Percentiles rank a stretch among this genome's conserved stretches.
phyloP scores from a whole-genome alignment of 768 basidiomycete species.

The Termitomyces sp. region DNA sequence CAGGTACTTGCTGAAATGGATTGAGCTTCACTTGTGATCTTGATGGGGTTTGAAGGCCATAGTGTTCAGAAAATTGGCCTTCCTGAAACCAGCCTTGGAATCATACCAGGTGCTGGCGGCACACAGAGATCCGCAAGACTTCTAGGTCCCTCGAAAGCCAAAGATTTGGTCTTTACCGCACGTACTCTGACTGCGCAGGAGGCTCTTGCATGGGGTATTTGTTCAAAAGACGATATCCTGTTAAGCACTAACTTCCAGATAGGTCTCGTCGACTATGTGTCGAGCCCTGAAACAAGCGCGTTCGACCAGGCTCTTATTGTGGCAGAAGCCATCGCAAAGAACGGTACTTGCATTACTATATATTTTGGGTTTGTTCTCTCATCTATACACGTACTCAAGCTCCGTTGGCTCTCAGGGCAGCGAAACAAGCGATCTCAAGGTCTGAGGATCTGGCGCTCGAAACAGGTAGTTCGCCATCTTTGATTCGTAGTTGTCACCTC shows the following conservation, averaged over 20 bases:
- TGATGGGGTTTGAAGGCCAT: constrained; percentile 39
- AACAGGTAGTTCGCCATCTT: constrained; percentile 45
- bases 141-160: constrained; percentile 76
- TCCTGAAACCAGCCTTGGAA: constrained; percentile 75
- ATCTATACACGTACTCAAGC: constrained; percentile 40
- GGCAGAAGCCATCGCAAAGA: constrained; percentile 64
- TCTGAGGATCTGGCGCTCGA: constrained; percentile 80
- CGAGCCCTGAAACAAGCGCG: constrained; percentile 55
- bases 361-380: background rate
- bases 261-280: constrained; percentile 86
- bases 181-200: constrained; percentile 64
- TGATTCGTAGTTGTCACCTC: background rate
- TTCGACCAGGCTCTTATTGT: constrained; percentile 70
- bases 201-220: constrained; percentile 69
- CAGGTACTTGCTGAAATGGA: constrained; percentile 52
- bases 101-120: constrained; percentile 90
- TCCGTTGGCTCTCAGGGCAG: constrained; percentile 83
- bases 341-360: constrained; percentile 44
- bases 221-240: constrained; percentile 1
- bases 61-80: constrained; percentile 83
- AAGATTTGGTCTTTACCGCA: constrained; percentile 85
- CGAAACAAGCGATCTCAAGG: constrained; percentile 81
- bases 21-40: background rate
- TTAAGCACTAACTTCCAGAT: constrained; percentile 11
- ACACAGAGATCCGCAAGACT: constrained; percentile 82